Evolutionary conservation across 176 grass and related monocot genomes (phyloP).

Genomic region (Cenchrus purpureus): DNA sequence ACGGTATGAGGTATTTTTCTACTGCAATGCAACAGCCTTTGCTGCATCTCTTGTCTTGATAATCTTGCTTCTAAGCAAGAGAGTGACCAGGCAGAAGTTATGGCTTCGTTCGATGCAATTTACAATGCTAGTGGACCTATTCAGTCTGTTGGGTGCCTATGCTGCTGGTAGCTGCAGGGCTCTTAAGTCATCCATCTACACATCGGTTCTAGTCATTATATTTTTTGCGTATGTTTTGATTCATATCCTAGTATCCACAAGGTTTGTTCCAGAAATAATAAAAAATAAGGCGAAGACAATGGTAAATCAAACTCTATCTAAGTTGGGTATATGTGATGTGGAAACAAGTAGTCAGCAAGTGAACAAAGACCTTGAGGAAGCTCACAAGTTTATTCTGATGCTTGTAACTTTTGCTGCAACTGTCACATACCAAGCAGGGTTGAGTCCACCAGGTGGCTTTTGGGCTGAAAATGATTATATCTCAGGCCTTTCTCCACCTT

Average conservation of each 20-base stretch:
- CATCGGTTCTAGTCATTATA: slow-evolving; percentile 34
- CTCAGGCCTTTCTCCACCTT: neutral
- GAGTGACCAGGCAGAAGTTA: slow-evolving; percentile 9
- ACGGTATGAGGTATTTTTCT: slow-evolving; percentile 47
- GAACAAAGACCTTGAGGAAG: slow-evolving; percentile 25
- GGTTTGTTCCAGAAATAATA: slow-evolving; percentile 1
- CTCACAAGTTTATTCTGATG: slow-evolving; percentile 56
- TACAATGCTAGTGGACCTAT: slow-evolving; percentile 53
- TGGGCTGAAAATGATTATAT: slow-evolving; percentile 49
- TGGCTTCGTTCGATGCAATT: slow-evolving; percentile 54
- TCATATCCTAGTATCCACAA: slow-evolving; percentile 41
- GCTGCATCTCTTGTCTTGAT: slow-evolving; percentile 62
- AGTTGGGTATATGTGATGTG: neutral
- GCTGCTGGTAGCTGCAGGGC: slow-evolving; percentile 51
- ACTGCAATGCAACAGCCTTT: slow-evolving; percentile 51
- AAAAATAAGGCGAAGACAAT: neutral
- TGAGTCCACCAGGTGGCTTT: slow-evolving; percentile 61
- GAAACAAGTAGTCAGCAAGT: neutral
- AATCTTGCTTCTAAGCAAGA: slow-evolving; percentile 60
- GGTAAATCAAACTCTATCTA: neutral
- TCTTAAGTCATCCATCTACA: slow-evolving; percentile 42
- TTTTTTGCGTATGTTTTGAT: slow-evolving; percentile 39
- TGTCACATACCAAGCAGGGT: slow-evolving; percentile 57
- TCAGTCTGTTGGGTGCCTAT: slow-evolving; percentile 59
- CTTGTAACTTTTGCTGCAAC: slow-evolving; percentile 50